phyloP scores from a whole-genome alignment of 176 grass and related monocot species.

The Guadua angustifolia region DNA sequence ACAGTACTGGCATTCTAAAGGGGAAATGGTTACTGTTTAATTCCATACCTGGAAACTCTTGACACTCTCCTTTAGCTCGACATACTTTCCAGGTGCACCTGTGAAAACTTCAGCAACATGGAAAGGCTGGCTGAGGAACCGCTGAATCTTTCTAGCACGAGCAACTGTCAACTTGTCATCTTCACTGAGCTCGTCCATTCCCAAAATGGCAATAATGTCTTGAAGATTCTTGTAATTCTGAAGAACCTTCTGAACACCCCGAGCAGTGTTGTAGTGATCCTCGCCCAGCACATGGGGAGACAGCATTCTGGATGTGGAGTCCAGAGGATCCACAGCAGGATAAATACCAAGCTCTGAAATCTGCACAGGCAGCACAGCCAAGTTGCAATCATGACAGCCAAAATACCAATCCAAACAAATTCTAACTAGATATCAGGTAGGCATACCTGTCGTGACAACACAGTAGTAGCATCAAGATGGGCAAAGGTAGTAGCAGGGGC shows the following conservation, averaged over 20 bases:
- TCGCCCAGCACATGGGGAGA: constrained; percentile 89
- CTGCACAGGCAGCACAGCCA: constrained; percentile 43
- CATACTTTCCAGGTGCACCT: constrained; percentile 90
- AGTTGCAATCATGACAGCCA: constrained; percentile 35
- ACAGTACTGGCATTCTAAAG: neutral
- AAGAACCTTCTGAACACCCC: constrained; percentile 99
- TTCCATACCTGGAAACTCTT: constrained; percentile 81
- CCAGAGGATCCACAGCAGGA: constrained; percentile 87
- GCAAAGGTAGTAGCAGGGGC: constrained; percentile 94
- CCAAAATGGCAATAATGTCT: constrained; percentile 99
- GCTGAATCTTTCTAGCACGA: constrained; percentile 95
- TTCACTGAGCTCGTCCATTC: constrained; percentile 98
- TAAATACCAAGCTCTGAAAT: constrained; percentile 98
- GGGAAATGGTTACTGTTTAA: neutral
- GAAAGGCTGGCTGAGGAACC: constrained; percentile 95
- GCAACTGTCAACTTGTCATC: constrained; percentile 92
- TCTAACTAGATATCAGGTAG: neutral
- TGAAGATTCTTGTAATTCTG: constrained; percentile 99
- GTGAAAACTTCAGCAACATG: constrained; percentile 99
- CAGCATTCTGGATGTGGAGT: constrained; percentile 96
- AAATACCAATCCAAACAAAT: neutral
- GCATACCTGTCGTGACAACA: constrained; percentile 85
- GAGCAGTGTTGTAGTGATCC: constrained; percentile 93
- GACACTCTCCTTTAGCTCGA: constrained; percentile 88
- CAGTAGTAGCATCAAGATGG: constrained; percentile 98